Percentiles rank a stretch among this genome's conserved stretches.
Conservation (phyloP, 75 land plant genomes). For the Selaginella moellendorffii region DNA sequence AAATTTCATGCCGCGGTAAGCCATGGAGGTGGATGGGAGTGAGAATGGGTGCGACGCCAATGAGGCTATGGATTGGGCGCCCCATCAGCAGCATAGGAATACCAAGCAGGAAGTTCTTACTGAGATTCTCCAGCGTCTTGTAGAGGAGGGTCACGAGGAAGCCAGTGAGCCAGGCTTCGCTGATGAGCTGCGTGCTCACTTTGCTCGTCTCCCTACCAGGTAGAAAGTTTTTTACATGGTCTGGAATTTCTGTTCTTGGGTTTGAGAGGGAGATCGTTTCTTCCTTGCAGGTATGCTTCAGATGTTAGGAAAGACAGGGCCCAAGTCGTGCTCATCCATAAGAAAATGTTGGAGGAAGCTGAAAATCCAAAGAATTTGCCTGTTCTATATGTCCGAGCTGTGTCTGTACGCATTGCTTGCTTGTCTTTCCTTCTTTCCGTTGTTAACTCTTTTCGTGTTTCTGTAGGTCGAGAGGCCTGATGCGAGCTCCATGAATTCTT, state of each 20-base stretch:
- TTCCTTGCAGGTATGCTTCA: background rate
- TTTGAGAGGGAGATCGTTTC: background rate
- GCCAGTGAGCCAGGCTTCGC: background rate
- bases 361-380: background rate
- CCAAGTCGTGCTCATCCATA: background rate
- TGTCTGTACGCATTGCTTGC: background rate
- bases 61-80: background rate
- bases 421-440: background rate
- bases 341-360: background rate
- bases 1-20: no score
- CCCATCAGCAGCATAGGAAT: background rate
- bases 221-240: background rate
- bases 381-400: background rate
- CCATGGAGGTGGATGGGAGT: background rate
- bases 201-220: slow-evolving; percentile 3
- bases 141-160: background rate
- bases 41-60: background rate
- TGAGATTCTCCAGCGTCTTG: background rate
- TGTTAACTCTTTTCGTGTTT: background rate
- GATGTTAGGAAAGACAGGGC: background rate
- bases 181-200: background rate
- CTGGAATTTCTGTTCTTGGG: background rate
- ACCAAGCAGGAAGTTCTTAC: background rate
- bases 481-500: background rate
- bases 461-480: background rate